Base-by-base conservation (phyloP, 2,329 filamentous ascomycete genomes). In the Pestalotiopsis sp. region DNA sequence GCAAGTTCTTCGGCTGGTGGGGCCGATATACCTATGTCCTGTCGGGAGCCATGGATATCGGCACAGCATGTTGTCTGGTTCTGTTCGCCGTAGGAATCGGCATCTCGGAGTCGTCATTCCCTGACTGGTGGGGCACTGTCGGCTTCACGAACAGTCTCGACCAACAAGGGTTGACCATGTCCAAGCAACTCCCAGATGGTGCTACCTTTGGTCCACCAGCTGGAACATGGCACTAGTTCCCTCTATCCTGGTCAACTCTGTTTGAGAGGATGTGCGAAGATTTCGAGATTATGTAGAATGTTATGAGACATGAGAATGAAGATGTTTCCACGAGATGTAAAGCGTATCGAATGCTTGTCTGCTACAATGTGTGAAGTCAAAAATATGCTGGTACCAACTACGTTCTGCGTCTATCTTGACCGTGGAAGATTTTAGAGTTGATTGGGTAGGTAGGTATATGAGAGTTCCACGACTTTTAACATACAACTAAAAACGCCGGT, bases 41-140 rank as follows among this genome's bases (percentile, higher is more conserved):
- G 0, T 89, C 87, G 9, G 88, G 87, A 0, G 87, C 85, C 4
- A 80, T 90, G 56, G 87, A 89, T 65, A 84, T 86, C 52, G 88
- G 87, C 31, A 57, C 64, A 4, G 64, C 64, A 4, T 58, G 36
- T 14, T 66, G 64, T 31, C 49, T 66, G 17, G 52, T 58, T 3
- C 45, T 66, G 17, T 66, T 36, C 64, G 64, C 64, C 25, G 45
- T 66, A 11, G 49, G 64, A 13, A 66, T 66, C 23, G 64, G 64
- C 11, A 66, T 66, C 23, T 66, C 64, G 12, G 41, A 66, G 49
- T 36, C 64, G 12, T 57, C 64, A 12, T 66, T 66, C 64, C 64
- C 64, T 23, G 27, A n/a, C 3, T 66, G 64, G 64, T 66, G 64
- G 64, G 64, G 64, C n/a, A 58, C 12, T 23, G 36, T 25, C 9